Conservation (phyloP, 345 rosid species). For the Eucalyptus rudis region DNA sequence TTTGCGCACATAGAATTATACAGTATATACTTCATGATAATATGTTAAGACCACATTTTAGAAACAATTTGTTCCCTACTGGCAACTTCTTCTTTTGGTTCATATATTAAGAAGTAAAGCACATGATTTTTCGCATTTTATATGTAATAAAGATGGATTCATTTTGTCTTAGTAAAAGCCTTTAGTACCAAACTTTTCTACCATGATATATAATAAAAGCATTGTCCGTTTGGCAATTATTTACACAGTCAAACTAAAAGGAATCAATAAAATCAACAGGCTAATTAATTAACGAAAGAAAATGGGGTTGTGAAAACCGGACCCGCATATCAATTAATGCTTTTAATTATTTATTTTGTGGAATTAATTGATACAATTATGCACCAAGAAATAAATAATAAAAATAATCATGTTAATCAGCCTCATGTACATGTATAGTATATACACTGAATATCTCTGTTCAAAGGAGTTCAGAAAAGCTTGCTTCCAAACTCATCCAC, state of each 20-base stretch:
- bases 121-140: background rate
- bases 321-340: background rate
- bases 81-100: background rate
- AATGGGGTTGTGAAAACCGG: background rate
- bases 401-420: background rate
- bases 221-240: background rate
- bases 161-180: background rate
- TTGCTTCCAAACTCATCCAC: conserved; percentile 33
- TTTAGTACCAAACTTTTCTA: background rate
- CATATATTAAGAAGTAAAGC: background rate
- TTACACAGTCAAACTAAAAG: background rate
- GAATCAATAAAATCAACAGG: background rate
- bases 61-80: background rate
- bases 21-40: too few relatives aligned
- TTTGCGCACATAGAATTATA: background rate
- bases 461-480: conserved; percentile 6
- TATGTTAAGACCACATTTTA: background rate
- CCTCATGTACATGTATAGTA: background rate
- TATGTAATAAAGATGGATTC: background rate
- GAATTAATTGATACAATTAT: background rate
- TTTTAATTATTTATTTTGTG: background rate
- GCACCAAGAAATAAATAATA: background rate
- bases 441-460: background rate
- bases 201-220: background rate
- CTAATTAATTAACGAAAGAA: background rate